These are phyloP conservation scores for Uncinocarpus reesii DNA, from an alignment of 2,329 filamentous ascomycete species.

Conservation along the genomic window DNA sequence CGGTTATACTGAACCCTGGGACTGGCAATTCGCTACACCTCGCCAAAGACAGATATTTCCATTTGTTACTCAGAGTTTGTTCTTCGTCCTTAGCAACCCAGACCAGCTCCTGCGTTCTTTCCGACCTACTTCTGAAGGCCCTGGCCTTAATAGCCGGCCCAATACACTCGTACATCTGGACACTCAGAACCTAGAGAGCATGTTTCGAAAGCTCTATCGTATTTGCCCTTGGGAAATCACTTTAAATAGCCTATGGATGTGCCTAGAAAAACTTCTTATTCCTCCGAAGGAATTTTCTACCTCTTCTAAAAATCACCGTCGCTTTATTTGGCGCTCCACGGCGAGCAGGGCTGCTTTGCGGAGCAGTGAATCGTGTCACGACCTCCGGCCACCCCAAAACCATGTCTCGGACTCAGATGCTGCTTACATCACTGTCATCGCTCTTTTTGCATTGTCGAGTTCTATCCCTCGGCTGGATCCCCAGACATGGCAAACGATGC, in stretches of 20 bases:
- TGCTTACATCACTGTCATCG: slow-evolving; percentile 31
- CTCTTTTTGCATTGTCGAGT: slow-evolving; percentile 31
- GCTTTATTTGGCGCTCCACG: slow-evolving; percentile 22
- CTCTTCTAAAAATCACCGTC: slow-evolving; percentile 11
- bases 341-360: slow-evolving; percentile 13
- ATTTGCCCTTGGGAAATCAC: slow-evolving; percentile 34
- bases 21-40: slow-evolving; percentile 31
- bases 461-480: slow-evolving; percentile 30
- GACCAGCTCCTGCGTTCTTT: slow-evolving; percentile 36
- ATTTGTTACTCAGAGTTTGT: slow-evolving; percentile 38
- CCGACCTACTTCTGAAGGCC: slow-evolving; percentile 18
- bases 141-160: not conserved
- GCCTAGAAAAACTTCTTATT: slow-evolving; percentile 32
- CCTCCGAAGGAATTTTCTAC: slow-evolving; percentile 30
- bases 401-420: slow-evolving; percentile 32
- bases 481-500: slow-evolving; percentile 32
- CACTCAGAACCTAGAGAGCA: slow-evolving; percentile 25
- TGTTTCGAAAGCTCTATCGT: slow-evolving; percentile 28
- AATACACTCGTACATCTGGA: slow-evolving; percentile 18
- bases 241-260: slow-evolving; percentile 35
- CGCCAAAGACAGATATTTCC: slow-evolving; percentile 31
- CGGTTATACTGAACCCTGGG: slow-evolving; percentile 30
- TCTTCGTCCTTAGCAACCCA: slow-evolving; percentile 35
- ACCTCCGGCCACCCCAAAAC: slow-evolving; percentile 18
- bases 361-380: not conserved